A percentile compares a stretch with the other conserved stretches of the same genome.
Evolutionary conservation across 2,329 filamentous ascomycete genomes (phyloP).

Genomic region (Cercospora zeae-maydis): DNA sequence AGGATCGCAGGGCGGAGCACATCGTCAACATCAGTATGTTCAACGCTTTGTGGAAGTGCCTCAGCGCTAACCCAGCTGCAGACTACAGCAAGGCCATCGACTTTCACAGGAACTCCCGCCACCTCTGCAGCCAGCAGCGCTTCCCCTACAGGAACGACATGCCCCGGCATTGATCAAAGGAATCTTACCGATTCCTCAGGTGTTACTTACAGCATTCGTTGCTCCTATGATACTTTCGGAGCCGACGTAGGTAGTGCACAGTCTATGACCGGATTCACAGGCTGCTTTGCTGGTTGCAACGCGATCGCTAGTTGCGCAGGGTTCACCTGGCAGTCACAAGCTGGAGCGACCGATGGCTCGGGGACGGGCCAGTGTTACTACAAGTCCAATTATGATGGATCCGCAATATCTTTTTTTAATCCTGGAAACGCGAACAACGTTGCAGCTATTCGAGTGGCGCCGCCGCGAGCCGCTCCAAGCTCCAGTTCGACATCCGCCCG

Average conservation of each 20-base stretch:
- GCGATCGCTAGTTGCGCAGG: constrained; percentile 1
- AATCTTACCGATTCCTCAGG: neutral
- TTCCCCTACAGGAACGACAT: neutral
- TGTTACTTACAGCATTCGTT: neutral
- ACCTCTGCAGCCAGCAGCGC: too few relatives aligned
- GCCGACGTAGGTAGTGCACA: neutral
- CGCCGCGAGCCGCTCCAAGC: neutral
- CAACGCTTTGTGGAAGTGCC: neutral
- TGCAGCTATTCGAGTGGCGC: neutral
- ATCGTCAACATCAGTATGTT: neutral
- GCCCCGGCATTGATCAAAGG: neutral
- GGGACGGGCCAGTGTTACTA: constrained; percentile 5
- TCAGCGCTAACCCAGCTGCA: neutral
- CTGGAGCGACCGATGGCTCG: neutral
- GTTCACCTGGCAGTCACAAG: neutral
- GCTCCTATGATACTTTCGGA: neutral
- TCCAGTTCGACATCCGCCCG: neutral
- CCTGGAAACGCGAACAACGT: neutral
- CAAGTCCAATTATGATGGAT: neutral
- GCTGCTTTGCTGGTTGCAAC: constrained; percentile 1
- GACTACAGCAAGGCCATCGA: neutral
- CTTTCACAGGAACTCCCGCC: too few relatives aligned
- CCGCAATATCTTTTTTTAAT: neutral
- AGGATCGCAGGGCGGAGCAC: neutral
- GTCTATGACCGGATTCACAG: neutral